Base-by-base conservation (phyloP, 2,329 filamentous ascomycete species). In the Ophiostoma tasmaniense region DNA sequence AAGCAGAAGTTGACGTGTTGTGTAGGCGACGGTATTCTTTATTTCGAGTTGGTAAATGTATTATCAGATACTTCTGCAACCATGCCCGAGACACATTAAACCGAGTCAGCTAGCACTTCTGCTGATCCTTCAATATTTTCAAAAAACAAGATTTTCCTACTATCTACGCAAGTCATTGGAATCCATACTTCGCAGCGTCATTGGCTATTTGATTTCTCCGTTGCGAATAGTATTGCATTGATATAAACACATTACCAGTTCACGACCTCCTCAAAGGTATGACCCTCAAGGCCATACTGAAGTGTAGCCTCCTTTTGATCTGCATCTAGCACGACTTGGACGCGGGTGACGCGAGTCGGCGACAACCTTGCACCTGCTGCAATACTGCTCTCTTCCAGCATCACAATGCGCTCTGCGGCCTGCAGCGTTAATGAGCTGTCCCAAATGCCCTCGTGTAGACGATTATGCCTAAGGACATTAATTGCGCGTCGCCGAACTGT, bases 361-460 rank as follows among this genome's bases (percentile, higher is more conserved):
- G 52, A 59, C 25, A 59, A 13, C 25, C 14, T 13, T 59, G 25
- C 25, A 59, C 61, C 61, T 64, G 61, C 33, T 11, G 17, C 17
- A 61, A 61, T 11, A 35, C 45, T 1, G 33, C 22, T 28, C 7
- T 67, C 42, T 6, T 70, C 69, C 0, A 71, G 66, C 35, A 65
- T 25, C 0, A 71, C 25, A 1, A 71, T 67, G 2, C 30, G 45
- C 59, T 69, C 67, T 25, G 69, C 55, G 1, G 65, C 69, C 17
- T 55, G 35, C 2, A 67, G 64, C 1, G 69, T 68, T 25, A 70
- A 39, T 0, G 62, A 30, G 25, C 66, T 68, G 22, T 67, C 67
- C 70, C 70, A 71, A 45, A 71, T 69, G 45, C 70, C 70, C 61
- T 71, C 70, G 2, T 70, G 70, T 17, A 71, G 62, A 3, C 30